Percentiles rank a stretch among this genome's conserved stretches.
Conservation (phyloP, 345 rosid genomes). For the Moricandia arvensis region DNA sequence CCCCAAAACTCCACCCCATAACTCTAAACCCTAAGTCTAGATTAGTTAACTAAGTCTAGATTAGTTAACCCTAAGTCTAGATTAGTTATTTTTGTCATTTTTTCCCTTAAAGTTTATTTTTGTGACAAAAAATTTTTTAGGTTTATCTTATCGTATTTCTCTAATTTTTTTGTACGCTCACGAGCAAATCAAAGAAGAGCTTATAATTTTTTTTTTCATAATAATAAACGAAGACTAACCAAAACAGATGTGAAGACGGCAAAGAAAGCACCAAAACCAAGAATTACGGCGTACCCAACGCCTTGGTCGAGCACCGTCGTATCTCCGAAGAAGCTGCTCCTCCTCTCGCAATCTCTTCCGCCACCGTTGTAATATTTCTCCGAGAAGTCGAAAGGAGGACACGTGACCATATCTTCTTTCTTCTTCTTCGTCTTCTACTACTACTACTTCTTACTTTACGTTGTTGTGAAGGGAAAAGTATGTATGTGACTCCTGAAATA, state of each 20-base stretch:
- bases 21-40: too few relatives aligned
- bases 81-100: too few relatives aligned
- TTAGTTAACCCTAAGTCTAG: too few relatives aligned
- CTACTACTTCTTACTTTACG: background rate
- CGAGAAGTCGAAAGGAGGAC: constrained; percentile 79
- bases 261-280: constrained; percentile 89
- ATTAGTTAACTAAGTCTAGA: too few relatives aligned
- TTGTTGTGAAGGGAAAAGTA: background rate
- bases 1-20: too few relatives aligned
- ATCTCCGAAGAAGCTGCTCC: constrained; percentile 70
- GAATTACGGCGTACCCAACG: constrained; percentile 78
- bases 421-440: background rate
- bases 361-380: constrained; percentile 54
- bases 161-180: too few relatives aligned
- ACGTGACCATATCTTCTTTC: constrained; percentile 36
- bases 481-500: constrained; percentile 8
- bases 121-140: too few relatives aligned
- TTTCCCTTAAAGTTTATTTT: too few relatives aligned
- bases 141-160: too few relatives aligned
- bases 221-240: constrained; percentile 36
- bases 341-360: constrained; percentile 56
- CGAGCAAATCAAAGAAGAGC: background rate
- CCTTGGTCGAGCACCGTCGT: constrained; percentile 73
- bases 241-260: constrained; percentile 85
- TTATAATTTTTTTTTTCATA: background rate